phyloP scores from a whole-genome alignment of 2,329 filamentous ascomycete genomes.

The Keithomyces neogunnii region DNA sequence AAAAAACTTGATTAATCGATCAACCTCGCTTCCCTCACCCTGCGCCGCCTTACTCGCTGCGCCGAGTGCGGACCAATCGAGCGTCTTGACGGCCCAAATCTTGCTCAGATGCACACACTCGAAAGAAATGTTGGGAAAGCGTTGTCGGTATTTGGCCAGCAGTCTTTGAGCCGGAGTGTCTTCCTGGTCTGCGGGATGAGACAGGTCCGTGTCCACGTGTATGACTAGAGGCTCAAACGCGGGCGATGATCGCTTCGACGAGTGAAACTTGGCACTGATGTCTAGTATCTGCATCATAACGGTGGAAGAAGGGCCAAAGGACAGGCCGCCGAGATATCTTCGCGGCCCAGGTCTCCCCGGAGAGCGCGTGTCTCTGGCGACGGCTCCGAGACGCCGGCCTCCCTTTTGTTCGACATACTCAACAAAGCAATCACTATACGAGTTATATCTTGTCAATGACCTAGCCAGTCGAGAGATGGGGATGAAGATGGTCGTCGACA shows the following conservation, averaged over 20 bases:
- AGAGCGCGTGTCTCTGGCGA: constrained; percentile 39
- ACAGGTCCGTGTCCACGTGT: constrained; percentile 40
- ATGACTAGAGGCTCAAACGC: constrained; percentile 60
- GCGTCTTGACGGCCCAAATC: constrained; percentile 41
- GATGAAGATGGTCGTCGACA: constrained; percentile 1
- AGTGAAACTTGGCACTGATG: constrained; percentile 57
- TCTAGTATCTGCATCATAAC: constrained; percentile 69
- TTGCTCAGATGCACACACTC: constrained; percentile 54
- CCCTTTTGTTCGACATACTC: constrained; percentile 72
- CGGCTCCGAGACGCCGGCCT: constrained; percentile 57
- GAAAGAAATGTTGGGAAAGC: constrained; percentile 61
- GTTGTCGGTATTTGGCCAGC: constrained; percentile 42
- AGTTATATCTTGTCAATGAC: neutral
- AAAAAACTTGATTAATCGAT: constrained; percentile 47
- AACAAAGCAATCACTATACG: constrained; percentile 56
- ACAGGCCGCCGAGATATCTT: constrained; percentile 66
- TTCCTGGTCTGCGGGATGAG: constrained; percentile 8
- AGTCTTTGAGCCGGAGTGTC: constrained; percentile 32
- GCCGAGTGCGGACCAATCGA: constrained; percentile 45
- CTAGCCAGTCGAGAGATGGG: neutral
- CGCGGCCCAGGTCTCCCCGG: constrained; percentile 24
- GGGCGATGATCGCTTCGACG: constrained; percentile 52
- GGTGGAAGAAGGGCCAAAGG: constrained; percentile 74
- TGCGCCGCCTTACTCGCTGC: constrained; percentile 3
- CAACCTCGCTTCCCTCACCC: constrained; percentile 16